A percentile compares a stretch with the other conserved stretches of the same genome.
phyloP scores from a whole-genome alignment of 176 grass and related monocot species.

The Tillandsia fasciculata region DNA sequence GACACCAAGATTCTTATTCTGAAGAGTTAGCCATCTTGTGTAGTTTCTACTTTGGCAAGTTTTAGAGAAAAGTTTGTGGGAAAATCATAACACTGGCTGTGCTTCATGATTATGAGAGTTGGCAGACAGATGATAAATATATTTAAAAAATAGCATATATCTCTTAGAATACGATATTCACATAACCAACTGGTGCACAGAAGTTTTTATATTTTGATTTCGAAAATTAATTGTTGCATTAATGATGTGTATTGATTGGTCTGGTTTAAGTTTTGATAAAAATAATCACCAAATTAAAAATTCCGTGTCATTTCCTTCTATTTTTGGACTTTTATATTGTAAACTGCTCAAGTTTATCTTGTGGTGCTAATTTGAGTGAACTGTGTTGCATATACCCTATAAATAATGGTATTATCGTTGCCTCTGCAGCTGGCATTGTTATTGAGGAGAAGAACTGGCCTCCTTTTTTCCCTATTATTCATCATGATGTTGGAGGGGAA shows the following conservation, averaged over 20 bases:
- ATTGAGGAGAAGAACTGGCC: slow-evolving; percentile 99
- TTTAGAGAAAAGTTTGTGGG: neutral
- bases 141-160: too few species aligned
- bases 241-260: neutral
- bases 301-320: too few species aligned
- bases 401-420: slow-evolving; percentile 9
- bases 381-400: neutral
- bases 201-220: neutral
- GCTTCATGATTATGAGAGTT: neutral
- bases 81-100: neutral
- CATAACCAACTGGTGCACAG: too few species aligned
- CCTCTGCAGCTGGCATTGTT: slow-evolving; percentile 74
- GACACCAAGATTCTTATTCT: too few species aligned
- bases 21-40: too few species aligned
- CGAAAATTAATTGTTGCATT: neutral
- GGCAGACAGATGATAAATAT: too few species aligned
- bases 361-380: neutral
- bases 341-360: neutral
- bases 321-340: too few species aligned
- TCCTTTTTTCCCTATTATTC: slow-evolving; percentile 87
- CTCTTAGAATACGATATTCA: too few species aligned
- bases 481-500: slow-evolving; percentile 93
- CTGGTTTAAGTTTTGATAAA: too few species aligned
- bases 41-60: neutral
- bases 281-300: too few species aligned